Conservation (phyloP, 1,284 basidiomycete species). For the Marasmius sp. region DNA sequence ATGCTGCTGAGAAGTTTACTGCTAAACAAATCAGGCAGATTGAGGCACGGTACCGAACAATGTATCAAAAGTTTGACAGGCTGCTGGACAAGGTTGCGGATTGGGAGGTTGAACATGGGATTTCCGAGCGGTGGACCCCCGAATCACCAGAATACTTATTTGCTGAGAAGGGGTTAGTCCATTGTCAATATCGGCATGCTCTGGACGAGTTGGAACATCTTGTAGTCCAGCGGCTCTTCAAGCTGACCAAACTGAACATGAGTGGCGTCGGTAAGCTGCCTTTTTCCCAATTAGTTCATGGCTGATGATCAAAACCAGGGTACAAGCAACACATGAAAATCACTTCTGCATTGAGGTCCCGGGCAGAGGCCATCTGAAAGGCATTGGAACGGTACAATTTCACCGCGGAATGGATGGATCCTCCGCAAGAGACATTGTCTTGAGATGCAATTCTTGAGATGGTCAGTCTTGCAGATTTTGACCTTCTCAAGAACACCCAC, state of each 20-base stretch:
- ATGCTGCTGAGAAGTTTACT: too few relatives aligned
- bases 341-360: constrained; percentile 20
- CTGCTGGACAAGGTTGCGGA: constrained; percentile 2
- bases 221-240: constrained; percentile 22
- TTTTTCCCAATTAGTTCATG: background rate
- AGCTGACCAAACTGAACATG: constrained; percentile 14
- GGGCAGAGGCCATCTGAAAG: constrained; percentile 23
- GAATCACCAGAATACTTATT: constrained; percentile 9
- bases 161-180: background rate
- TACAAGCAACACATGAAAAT: constrained; percentile 29
- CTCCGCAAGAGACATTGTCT: constrained; percentile 17
- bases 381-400: constrained; percentile 27
- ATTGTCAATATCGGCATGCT: constrained; percentile 18
- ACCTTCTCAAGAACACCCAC: constrained; percentile 30
- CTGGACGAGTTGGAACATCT: constrained; percentile 21
- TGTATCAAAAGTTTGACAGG: background rate
- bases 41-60: background rate
- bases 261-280: background rate
- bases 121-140: constrained; percentile 14
- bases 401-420: constrained; percentile 18
- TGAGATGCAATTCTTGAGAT: constrained; percentile 31
- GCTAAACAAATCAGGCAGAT: too few relatives aligned
- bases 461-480: constrained; percentile 32
- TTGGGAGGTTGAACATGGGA: constrained; percentile 8
- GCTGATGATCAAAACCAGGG: constrained; percentile 12